These are phyloP conservation scores for Pseudonitzschia multistriata DNA, from an alignment of 108 stramenopile species.

Conservation along the genomic window DNA sequence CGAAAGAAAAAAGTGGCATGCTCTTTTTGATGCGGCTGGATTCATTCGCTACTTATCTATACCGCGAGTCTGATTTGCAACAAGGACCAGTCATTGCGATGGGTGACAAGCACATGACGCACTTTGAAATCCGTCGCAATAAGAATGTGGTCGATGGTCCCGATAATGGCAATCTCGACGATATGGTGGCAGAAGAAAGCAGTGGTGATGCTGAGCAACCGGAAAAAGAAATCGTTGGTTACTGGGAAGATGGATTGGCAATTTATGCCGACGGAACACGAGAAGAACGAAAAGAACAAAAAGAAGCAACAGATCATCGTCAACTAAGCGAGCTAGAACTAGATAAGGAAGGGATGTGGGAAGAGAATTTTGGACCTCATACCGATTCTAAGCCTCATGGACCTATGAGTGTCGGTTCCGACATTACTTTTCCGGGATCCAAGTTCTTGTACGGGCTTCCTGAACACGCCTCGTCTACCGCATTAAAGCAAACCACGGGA, in stretches of 20 bases:
- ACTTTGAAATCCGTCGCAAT: conserved; percentile 84
- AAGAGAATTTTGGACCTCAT: conserved; percentile 91
- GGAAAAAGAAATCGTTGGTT: conserved; percentile 86
- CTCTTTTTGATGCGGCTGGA: conserved; percentile 63
- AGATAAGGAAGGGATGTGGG: conserved; percentile 86
- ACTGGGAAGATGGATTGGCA: conserved; percentile 92
- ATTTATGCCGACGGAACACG: conserved; percentile 87
- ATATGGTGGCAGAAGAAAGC: conserved; percentile 26
- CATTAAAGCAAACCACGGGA: conserved; percentile 81
- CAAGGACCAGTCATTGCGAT: conserved; percentile 61
- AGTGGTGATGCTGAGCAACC: conserved; percentile 46
- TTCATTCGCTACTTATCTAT: conserved; percentile 70
- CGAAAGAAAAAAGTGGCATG: conserved; percentile 35
- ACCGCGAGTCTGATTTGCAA: conserved; percentile 46
- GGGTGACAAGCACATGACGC: conserved; percentile 64
- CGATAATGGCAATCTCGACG: conserved; percentile 26
- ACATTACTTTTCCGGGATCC: conserved; percentile 85
- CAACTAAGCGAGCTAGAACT: conserved; percentile 54
- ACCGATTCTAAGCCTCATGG: conserved; percentile 89
- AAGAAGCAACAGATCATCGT: conserved; percentile 54
- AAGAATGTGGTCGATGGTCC: conserved; percentile 37
- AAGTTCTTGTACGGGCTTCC: conserved; percentile 92
- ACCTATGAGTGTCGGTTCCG: conserved; percentile 94
- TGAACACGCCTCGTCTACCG: conserved; percentile 92
- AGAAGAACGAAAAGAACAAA: conserved; percentile 60